Evolutionary conservation across 352 stramenopile genomes (phyloP).

Genomic region (Phytopythium kandeliae): DNA sequence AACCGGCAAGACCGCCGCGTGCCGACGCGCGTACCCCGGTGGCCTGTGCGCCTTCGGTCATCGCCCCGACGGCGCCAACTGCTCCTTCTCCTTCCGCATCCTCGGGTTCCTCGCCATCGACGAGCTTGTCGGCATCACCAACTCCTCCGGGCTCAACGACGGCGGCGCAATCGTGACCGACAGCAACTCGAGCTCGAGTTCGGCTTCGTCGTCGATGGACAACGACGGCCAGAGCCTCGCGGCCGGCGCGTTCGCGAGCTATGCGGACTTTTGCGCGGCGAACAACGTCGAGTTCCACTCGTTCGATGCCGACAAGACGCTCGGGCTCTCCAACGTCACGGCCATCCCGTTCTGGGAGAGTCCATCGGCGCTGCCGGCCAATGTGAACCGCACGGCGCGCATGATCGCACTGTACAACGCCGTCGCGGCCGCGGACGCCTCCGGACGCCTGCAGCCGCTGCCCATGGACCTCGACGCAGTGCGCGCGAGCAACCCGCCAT

Average conservation of each 20-base stretch:
- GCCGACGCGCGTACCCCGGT: conserved; percentile 25
- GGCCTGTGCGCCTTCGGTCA: conserved; percentile 52
- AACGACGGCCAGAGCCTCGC: conserved; percentile 7
- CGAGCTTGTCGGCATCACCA: conserved; percentile 65
- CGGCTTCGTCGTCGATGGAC: conserved; percentile 24
- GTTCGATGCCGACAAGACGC: conserved; percentile 39
- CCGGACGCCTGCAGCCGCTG: conserved; percentile 37
- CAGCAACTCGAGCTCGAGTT: conserved; percentile 8
- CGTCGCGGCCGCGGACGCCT: conserved; percentile 8
- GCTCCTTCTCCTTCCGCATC: conserved; percentile 53
- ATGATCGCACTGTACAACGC: conserved; percentile 59
- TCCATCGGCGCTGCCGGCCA: conserved; percentile 39
- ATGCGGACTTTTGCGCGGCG: conserved; percentile 41
- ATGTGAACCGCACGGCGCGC: conserved; percentile 35
- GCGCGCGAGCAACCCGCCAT: conserved; percentile 44
- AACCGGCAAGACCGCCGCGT: conserved; percentile 35
- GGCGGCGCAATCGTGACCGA: conserved; percentile 1
- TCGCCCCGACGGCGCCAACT: conserved; percentile 41
- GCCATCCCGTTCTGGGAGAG: conserved; percentile 57
- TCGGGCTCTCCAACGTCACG: conserved; percentile 39
- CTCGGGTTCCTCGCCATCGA: conserved; percentile 59
- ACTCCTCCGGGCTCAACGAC: not conserved
- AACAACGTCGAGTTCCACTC: conserved; percentile 49
- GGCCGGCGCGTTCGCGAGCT: conserved; percentile 29
- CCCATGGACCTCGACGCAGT: conserved; percentile 33